These are phyloP conservation scores for Paraglomus occultum DNA, from an alignment of 192 early-diverging fungal genomes.

Conservation along the genomic window DNA sequence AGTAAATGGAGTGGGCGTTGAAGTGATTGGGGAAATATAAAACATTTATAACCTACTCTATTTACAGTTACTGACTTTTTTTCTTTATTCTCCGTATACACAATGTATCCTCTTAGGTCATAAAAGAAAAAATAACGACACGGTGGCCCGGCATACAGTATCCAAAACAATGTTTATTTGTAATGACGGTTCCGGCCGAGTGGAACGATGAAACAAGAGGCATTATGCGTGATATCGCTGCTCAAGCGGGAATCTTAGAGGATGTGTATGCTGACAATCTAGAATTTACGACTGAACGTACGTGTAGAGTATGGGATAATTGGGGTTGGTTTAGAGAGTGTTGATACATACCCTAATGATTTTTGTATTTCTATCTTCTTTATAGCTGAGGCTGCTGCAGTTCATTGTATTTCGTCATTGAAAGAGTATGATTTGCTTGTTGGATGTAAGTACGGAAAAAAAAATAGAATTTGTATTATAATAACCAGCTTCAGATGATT, in stretches of 20 bases:
- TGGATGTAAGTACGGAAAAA: background rate
- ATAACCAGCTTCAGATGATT: background rate
- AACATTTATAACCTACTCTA: too few relatives aligned
- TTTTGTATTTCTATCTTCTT: background rate
- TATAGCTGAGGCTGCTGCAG: slow-evolving; percentile 2
- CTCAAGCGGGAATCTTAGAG: background rate
- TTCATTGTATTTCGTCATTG: background rate
- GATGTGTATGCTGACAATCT: background rate
- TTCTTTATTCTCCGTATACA: too few relatives aligned
- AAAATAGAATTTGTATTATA: background rate
- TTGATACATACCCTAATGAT: too few relatives aligned
- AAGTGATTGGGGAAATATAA: too few relatives aligned
- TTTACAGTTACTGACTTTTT: too few relatives aligned
- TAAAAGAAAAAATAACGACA: background rate
- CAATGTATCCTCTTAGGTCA: background rate
- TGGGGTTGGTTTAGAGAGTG: too few relatives aligned
- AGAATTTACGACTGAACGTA: slow-evolving; percentile 24
- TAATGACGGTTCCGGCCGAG: slow-evolving; percentile 11
- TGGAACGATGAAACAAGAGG: background rate
- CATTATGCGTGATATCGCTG: slow-evolving; percentile 2
- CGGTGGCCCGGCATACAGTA: slow-evolving; percentile 2
- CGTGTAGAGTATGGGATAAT: too few relatives aligned
- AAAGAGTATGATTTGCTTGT: background rate
- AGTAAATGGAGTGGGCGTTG: too few relatives aligned
- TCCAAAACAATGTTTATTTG: slow-evolving; percentile 8